Evolutionary conservation across 345 rosid species (phyloP).

Genomic region (Linum usitatissimum): DNA sequence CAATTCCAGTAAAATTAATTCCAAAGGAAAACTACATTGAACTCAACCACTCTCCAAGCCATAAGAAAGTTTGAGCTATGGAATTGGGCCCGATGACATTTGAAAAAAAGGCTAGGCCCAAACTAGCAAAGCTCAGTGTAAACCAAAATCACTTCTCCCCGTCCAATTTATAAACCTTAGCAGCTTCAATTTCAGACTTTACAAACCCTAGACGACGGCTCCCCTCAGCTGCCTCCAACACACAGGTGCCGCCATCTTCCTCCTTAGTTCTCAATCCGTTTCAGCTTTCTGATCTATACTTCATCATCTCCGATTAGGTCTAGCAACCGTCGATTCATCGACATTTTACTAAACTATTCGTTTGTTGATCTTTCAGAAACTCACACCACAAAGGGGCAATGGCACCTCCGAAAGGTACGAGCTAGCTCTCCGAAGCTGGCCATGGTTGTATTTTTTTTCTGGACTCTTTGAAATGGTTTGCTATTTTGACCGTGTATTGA

Average conservation of each 20-base stretch:
- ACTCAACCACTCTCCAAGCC: too few species aligned
- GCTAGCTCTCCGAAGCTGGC: background rate
- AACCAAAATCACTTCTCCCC: background rate
- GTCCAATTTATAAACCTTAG: slow-evolving; percentile 22
- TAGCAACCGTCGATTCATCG: background rate
- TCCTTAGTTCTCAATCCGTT: background rate
- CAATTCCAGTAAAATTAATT: too few species aligned
- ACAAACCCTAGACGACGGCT: slow-evolving; percentile 23
- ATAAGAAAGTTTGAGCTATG: too few species aligned
- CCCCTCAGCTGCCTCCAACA: slow-evolving; percentile 11
- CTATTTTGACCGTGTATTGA: too few species aligned
- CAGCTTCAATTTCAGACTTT: background rate
- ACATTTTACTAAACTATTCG: background rate
- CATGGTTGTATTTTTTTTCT: too few species aligned
- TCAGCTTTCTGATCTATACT: background rate
- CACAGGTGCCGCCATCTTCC: slow-evolving; percentile 15
- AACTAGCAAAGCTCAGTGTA: background rate
- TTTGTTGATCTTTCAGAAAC: slow-evolving; percentile 7
- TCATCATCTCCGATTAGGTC: too few species aligned
- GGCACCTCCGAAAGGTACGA: slow-evolving; percentile 19
- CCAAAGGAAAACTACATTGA: too few species aligned
- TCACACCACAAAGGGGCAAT: slow-evolving; percentile 6
- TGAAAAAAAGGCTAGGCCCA: background rate
- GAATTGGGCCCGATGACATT: too few species aligned
- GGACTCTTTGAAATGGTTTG: too few species aligned